These are phyloP conservation scores for Aspergillus kassunensis DNA, from an alignment of 495 filamentous ascomycete genomes.

Conservation along the genomic window DNA sequence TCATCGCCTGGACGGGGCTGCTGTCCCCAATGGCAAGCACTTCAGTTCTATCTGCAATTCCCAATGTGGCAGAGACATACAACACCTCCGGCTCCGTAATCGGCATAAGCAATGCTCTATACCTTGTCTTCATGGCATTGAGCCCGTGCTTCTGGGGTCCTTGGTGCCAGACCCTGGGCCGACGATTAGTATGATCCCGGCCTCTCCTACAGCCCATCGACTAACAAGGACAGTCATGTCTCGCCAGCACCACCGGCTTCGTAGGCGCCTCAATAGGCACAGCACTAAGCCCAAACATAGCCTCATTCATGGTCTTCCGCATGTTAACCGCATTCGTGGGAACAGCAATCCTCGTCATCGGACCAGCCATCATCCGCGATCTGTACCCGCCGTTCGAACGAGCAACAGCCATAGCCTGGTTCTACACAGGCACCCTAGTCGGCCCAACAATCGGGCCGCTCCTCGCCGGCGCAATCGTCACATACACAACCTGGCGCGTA, in stretches of 20 bases:
- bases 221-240: constrained; percentile 4
- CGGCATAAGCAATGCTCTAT: constrained; percentile 14
- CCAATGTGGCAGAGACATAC: constrained; percentile 14
- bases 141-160: constrained; percentile 17
- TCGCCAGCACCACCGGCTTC: constrained; percentile 5
- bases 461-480: constrained; percentile 14
- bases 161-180: constrained; percentile 10
- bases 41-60: constrained; percentile 15
- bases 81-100: constrained; percentile 14
- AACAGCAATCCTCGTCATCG: constrained; percentile 14
- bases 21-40: constrained; percentile 15
- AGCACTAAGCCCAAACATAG: constrained; percentile 13
- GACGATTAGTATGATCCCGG: constrained; percentile 7
- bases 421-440: constrained; percentile 13
- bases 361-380: constrained; percentile 11
- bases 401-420: constrained; percentile 10
- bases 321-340: constrained; percentile 13
- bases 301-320: constrained; percentile 16
- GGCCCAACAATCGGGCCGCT: constrained; percentile 13
- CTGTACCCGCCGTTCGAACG: constrained; percentile 12
- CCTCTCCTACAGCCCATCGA: not conserved
- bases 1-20: constrained; percentile 10
- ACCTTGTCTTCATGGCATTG: constrained; percentile 17
- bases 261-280: constrained; percentile 11
- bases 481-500: constrained; percentile 15